Percentiles rank a stretch among this genome's conserved stretches.
Evolutionary conservation across 225 moss, liverwort and hornwort species (phyloP).

Genomic region (Rhytidiadelphus loreus): DNA sequence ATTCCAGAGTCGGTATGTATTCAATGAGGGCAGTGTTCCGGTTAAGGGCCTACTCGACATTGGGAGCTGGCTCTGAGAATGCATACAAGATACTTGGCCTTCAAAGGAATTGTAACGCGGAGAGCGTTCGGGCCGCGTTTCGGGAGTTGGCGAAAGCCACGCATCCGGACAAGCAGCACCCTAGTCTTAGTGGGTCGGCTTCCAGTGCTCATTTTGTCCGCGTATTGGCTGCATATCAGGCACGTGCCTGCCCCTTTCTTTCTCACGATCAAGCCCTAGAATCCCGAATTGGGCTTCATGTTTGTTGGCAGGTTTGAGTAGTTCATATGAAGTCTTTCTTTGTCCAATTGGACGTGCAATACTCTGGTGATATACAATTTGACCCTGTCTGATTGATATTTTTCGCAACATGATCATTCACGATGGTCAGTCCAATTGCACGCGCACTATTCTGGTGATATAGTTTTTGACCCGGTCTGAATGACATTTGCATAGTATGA

Average conservation of each 20-base stretch:
- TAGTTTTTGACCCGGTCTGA: background rate
- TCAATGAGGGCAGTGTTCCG: conserved; percentile 1
- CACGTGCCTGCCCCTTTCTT: background rate
- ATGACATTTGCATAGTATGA: background rate
- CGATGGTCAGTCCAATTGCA: background rate
- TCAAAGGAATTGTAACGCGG: conserved; percentile 29
- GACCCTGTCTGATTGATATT: background rate
- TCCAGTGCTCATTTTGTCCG: conserved; percentile 73
- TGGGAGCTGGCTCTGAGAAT: conserved; percentile 24
- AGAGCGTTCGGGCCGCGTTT: conserved; percentile 52
- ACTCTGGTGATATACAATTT: background rate
- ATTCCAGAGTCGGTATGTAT: background rate
- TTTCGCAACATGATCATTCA: background rate
- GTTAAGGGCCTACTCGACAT: conserved; percentile 13
- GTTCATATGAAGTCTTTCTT: background rate
- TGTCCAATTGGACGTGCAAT: background rate
- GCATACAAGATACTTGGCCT: conserved; percentile 88
- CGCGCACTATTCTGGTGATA: background rate
- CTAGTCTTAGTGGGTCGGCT: conserved; percentile 5
- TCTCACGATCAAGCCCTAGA: background rate
- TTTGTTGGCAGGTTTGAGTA: background rate
- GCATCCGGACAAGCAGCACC: conserved; percentile 82
- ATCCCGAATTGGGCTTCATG: background rate
- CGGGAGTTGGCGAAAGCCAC: conserved; percentile 87
- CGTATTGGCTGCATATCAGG: conserved; percentile 91